phyloP scores from a whole-genome alignment of 495 filamentous ascomycete genomes.

The Sphaerosporella brunnea region DNA sequence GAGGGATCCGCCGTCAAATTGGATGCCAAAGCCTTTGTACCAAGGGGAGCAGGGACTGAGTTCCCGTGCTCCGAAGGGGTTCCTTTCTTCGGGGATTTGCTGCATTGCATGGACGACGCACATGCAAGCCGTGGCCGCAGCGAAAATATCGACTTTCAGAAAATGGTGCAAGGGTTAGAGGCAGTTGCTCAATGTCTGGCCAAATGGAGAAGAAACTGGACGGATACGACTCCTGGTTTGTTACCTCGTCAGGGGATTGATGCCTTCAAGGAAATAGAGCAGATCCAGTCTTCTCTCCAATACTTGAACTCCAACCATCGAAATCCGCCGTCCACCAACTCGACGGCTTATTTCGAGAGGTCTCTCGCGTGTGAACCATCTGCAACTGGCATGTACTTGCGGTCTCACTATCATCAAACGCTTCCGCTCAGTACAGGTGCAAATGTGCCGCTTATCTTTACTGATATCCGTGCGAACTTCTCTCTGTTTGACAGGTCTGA shows the following conservation, averaged over 20 bases:
- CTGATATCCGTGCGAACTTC: slow-evolving; percentile 23
- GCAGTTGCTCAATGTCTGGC: slow-evolving; percentile 15
- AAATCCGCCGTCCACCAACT: slow-evolving; percentile 22
- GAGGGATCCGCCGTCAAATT: slow-evolving; percentile 14
- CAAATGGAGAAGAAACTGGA: slow-evolving; percentile 21
- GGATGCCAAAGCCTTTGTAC: slow-evolving; percentile 23
- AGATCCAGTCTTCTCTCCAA: slow-evolving; percentile 21
- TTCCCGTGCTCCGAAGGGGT: slow-evolving; percentile 19
- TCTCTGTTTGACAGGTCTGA: slow-evolving; percentile 25
- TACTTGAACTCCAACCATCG: slow-evolving; percentile 22
- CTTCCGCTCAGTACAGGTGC: slow-evolving; percentile 26
- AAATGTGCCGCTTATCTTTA: slow-evolving; percentile 25
- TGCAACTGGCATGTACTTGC: slow-evolving; percentile 23
- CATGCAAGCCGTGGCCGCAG: slow-evolving; percentile 20
- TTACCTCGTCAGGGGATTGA: neutral
- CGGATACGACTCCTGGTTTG: slow-evolving; percentile 2
- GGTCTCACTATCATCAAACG: slow-evolving; percentile 25
- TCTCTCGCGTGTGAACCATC: slow-evolving; percentile 25
- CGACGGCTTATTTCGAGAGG: slow-evolving; percentile 23
- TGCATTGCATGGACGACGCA: slow-evolving; percentile 27
- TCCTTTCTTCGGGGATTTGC: slow-evolving; percentile 26
- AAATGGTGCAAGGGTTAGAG: slow-evolving; percentile 19
- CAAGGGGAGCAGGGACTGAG: slow-evolving; percentile 15
- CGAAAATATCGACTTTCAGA: slow-evolving; percentile 24
- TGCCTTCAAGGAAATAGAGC: slow-evolving; percentile 15